Evolutionary conservation across 352 stramenopile species (phyloP), one percentile per base, ranked within the genome.

Genomic region (Pythium aquatile): DNA sequence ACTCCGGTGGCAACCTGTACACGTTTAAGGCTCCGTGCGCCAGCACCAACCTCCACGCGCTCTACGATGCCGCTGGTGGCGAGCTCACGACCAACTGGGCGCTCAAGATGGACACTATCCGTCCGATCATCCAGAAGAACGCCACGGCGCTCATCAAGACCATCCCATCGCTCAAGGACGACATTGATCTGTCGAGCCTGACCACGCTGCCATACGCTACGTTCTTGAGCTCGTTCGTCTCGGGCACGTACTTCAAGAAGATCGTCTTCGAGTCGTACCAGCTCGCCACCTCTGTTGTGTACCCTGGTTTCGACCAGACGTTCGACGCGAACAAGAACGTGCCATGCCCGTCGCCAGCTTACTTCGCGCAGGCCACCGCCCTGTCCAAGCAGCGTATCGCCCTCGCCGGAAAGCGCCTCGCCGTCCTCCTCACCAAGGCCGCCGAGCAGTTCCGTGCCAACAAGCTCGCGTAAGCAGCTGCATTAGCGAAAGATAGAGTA

Each of bases 1-100:
- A 91, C 55, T 69, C 66, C 1, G 83, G 83, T 7, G 80, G 83
- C 32, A 91, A 91, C 80, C 70, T 44, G 20, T 86, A 84, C 59
- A 74, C 62, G 4, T 90, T 91, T 39, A 42, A 16, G n/a, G 62
- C 56, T 16, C 74, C 78, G 3, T 91, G 83, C 44, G 69, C 53
- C 2, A 77, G 76, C 58, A 77, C 57, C 57, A 91, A 91, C 77
- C 58, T 88, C 29, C 83, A 91, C 70, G 77, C 80, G 16, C 66
- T 88, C 5, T 91, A 80, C 77, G 82, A 91, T 35, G 68, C 68
- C 13, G 78, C 70, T 13, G 80, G 73, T 17, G 82, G 82, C 17
- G 49, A 78, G 8, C 81, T 85, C 62, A 78, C 71, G 29, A 84
- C 80, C 66, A 81, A 89, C 65, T 91, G 82, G 81, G 61, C 62